phyloP scores from a whole-genome alignment of 768 basidiomycete species.

The Pleurotus sapidus region DNA sequence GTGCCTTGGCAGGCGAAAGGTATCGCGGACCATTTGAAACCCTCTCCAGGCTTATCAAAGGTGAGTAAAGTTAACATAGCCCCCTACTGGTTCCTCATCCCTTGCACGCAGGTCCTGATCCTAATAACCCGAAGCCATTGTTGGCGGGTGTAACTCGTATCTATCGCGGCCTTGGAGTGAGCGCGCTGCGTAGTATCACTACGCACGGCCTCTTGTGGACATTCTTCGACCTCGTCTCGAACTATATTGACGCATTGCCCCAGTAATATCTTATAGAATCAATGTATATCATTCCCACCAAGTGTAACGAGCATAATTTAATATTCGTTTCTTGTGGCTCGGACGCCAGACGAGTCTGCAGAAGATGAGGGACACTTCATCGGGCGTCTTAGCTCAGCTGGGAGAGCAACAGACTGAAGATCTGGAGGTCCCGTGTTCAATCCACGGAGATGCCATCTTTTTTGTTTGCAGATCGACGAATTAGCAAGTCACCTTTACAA shows the following conservation, averaged over 20 bases:
- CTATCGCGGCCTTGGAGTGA: slow-evolving; percentile 93
- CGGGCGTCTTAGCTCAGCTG: slow-evolving; percentile 55
- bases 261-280: slow-evolving; percentile 6
- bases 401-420: slow-evolving; percentile 76
- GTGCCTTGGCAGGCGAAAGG: slow-evolving; percentile 76
- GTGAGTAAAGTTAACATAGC: slow-evolving; percentile 30
- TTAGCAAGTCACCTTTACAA: not conserved
- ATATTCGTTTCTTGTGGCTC: not conserved
- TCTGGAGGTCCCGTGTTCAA: slow-evolving; percentile 81
- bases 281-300: not conserved
- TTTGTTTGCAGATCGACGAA: slow-evolving; percentile 13
- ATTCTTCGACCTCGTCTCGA: slow-evolving; percentile 77
- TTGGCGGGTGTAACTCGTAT: slow-evolving; percentile 77
- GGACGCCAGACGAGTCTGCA: too few species aligned
- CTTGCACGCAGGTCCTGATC: slow-evolving; percentile 63
- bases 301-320: not conserved
- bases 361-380: not conserved
- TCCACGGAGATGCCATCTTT: slow-evolving; percentile 69
- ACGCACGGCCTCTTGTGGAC: slow-evolving; percentile 96
- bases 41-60: slow-evolving; percentile 75
- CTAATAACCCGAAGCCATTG: slow-evolving; percentile 71
- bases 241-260: slow-evolving; percentile 68
- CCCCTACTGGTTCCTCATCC: not conserved
- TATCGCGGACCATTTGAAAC: slow-evolving; percentile 75
- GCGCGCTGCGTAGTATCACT: slow-evolving; percentile 86